Base-by-base conservation (phyloP, 1,139 yeast species). In the Lodderomyces elongisporus region DNA sequence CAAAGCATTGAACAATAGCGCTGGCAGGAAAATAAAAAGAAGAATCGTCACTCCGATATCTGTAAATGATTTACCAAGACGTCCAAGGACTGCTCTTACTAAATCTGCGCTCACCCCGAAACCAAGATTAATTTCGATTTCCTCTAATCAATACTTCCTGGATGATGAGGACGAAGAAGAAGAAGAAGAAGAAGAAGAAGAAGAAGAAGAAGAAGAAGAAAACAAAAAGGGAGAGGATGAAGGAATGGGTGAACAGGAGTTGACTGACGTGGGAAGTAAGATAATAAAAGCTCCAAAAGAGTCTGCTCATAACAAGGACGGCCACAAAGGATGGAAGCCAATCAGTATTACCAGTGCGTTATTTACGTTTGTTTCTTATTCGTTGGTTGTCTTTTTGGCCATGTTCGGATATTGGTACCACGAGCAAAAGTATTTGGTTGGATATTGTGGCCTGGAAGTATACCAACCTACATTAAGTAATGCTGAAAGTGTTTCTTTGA, bases 361-460 rank as follows among this genome's bases (percentile, higher is more conserved):
- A 18, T 40, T 21, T 48, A 47, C 47, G 30, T 56, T 20, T 14
- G 14, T 45, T 7, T 32, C 57, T 3, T 66, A 70, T 71, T 20
- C 60, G 2, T 14, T 52, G 2, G 21, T 62, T 9, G 51, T 61
- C 3, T 37, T 49, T 1, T 27, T 41, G 5, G 62, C 64, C 2
- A 38, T 62, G 3, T 64, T 65, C 42, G 68, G 63, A 0, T 60
- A 72, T 32, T 79, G 85, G 85, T 79, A 76, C 46, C 60, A 83
- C 34, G 81, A 79, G 40, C 81, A 79, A 48, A 65, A 70, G 18
- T 48, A 69, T 16, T 56, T 72, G 25, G 66, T 76, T 33, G 93
- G 93, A 0, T 82, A 73, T 50, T 82, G 93, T 62, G 87, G 84
- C 0, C 61, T 68, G 25, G 83, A 79, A 47, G 59, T 74, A 10